These are phyloP conservation scores for Schizosaccharomyces pombe DNA, from an alignment of 805 yeast genomes.

Conservation along the genomic window DNA sequence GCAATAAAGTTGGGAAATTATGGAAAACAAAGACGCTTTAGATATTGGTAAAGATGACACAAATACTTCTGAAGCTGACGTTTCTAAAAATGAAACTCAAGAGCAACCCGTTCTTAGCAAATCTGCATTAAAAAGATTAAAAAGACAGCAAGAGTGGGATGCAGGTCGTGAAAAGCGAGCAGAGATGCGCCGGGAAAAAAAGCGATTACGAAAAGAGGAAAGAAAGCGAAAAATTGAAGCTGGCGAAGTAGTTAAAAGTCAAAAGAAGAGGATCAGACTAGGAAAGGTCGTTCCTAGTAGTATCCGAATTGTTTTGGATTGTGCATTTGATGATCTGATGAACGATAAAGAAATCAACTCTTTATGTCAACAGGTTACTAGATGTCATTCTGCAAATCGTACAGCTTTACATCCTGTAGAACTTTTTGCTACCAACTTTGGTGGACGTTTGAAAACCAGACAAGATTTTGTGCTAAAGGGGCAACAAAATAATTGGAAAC, in stretches of 20 bases:
- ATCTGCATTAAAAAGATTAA: slow-evolving; percentile 50
- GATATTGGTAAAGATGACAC: too few relatives aligned
- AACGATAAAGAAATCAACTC: slow-evolving; percentile 40
- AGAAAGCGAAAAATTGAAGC: slow-evolving; percentile 11
- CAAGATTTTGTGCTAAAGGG: slow-evolving; percentile 37
- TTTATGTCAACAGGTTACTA: slow-evolving; percentile 53
- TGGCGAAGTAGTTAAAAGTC: background rate
- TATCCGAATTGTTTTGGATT: slow-evolving; percentile 48
- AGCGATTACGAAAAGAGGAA: slow-evolving; percentile 12
- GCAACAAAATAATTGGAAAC: slow-evolving; percentile 45
- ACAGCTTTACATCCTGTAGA: slow-evolving; percentile 33
- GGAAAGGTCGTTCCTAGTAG: slow-evolving; percentile 16
- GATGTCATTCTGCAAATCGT: slow-evolving; percentile 61
- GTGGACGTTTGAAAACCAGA: slow-evolving; percentile 38
- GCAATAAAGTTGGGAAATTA: too few relatives aligned
- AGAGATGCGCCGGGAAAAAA: slow-evolving; percentile 22
- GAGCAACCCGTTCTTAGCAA: background rate
- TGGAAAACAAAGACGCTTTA: too few relatives aligned
- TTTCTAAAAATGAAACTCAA: background rate
- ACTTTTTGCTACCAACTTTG: slow-evolving; percentile 39
- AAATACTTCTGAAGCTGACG: background rate
- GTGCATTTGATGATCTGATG: slow-evolving; percentile 82
- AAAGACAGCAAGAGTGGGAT: slow-evolving; percentile 33
- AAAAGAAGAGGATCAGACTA: background rate
- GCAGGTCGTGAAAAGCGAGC: slow-evolving; percentile 32